Percentiles rank a stretch among this genome's conserved stretches.
These are phyloP conservation scores for Paramecium bursaria DNA, from an alignment of 73 alveolate genomes.

Conservation along the genomic window DNA sequence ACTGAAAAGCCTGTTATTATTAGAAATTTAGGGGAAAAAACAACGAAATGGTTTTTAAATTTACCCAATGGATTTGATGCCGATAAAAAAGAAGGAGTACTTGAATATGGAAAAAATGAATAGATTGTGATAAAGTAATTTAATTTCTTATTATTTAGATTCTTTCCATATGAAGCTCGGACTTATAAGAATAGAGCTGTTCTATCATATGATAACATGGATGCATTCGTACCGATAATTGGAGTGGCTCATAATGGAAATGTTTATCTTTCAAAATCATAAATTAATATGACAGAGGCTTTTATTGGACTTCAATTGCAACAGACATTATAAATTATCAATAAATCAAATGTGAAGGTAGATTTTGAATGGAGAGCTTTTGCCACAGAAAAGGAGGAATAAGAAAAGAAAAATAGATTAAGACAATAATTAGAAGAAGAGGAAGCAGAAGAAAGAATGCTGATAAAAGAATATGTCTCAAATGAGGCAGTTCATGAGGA, in stretches of 20 bases:
- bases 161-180: conserved; percentile 95
- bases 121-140: conserved; percentile 83
- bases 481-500: conserved; percentile 81
- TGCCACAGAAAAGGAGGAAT: conserved; percentile 98
- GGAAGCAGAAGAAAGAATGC: conserved; percentile 99
- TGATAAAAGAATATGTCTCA: conserved; percentile 90
- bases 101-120: conserved; percentile 78
- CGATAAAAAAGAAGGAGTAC: conserved; percentile 86
- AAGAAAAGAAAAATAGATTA: conserved; percentile 95
- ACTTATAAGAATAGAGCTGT: conserved; percentile 91
- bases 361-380: conserved; percentile 99
- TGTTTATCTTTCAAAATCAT: conserved; percentile 94
- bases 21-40: conserved; percentile 98
- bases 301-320: conserved; percentile 95
- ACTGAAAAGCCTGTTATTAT: conserved; percentile 98
- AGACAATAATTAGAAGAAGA: conserved; percentile 92
- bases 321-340: conserved; percentile 94
- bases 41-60: conserved; percentile 98
- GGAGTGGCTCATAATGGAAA: conserved; percentile 98
- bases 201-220: conserved; percentile 94
- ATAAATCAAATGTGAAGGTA: conserved; percentile 98
- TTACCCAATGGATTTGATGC: conserved; percentile 86
- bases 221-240: conserved; percentile 89
- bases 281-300: conserved; percentile 97
- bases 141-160: conserved; percentile 85